Evolutionary conservation across 805 yeast genomes (phyloP).

Genomic region (Wickerhamomyces kurtzmanii): DNA sequence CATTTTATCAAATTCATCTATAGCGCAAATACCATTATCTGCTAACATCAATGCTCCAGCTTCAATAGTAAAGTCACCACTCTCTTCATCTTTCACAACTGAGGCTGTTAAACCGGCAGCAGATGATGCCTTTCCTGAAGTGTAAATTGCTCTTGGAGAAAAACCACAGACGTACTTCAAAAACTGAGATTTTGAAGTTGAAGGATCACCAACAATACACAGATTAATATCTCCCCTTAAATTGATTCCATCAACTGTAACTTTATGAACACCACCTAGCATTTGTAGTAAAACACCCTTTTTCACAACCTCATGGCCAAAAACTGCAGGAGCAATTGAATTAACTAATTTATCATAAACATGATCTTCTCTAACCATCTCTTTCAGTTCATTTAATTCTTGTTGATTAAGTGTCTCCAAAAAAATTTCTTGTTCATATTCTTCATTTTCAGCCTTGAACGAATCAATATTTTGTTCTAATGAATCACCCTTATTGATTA

Average conservation of each 20-base stretch:
- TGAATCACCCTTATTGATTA: constrained; percentile 25
- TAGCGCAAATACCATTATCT: constrained; percentile 96
- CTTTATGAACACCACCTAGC: constrained; percentile 92
- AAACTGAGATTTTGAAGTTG: constrained; percentile 94
- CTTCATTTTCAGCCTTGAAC: constrained; percentile 37
- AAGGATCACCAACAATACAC: constrained; percentile 96
- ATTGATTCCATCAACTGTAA: constrained; percentile 88
- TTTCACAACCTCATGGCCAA: constrained; percentile 90
- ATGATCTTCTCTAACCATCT: constrained; percentile 84
- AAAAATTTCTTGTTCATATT: constrained; percentile 72
- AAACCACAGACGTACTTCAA: constrained; percentile 86
- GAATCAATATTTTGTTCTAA: too few relatives aligned
- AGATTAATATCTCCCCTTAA: constrained; percentile 94
- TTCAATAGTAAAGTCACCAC: constrained; percentile 94
- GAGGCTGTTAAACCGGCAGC: constrained; percentile 99
- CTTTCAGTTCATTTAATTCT: constrained; percentile 76
- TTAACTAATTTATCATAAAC: constrained; percentile 76
- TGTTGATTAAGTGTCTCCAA: constrained; percentile 68
- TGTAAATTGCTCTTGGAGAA: constrained; percentile 90
- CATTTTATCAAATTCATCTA: constrained; percentile 98
- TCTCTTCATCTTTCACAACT: constrained; percentile 93
- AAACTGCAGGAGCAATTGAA: constrained; percentile 92
- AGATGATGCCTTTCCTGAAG: constrained; percentile 96
- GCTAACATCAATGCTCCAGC: constrained; percentile 99
- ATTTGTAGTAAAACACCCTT: constrained; percentile 85